phyloP scores from a whole-genome alignment of 2,329 filamentous ascomycete species.

The Diplodia mutila region DNA sequence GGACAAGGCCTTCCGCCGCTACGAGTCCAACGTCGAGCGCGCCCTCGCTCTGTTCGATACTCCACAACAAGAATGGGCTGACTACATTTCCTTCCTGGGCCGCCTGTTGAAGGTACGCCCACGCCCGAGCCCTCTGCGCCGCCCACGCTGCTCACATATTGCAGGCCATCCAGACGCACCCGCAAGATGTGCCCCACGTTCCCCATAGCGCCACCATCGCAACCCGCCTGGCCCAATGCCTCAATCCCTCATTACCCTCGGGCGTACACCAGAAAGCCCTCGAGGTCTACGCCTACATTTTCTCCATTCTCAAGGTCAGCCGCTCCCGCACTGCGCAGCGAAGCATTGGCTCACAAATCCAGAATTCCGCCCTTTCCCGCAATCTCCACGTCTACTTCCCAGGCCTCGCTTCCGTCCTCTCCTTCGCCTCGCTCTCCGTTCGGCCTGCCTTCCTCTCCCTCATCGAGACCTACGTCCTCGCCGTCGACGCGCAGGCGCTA shows the following conservation, averaged over 20 bases:
- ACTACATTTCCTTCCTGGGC: constrained; percentile 97
- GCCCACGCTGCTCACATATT: constrained; percentile 18
- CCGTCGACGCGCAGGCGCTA: constrained; percentile 70
- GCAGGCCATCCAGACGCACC: constrained; percentile 86
- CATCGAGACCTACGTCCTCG: constrained; percentile 78
- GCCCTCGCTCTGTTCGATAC: constrained; percentile 90
- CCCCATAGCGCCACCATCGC: constrained; percentile 83
- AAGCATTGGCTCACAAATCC: constrained; percentile 35
- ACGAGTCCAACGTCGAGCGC: constrained; percentile 85
- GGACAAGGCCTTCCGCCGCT: constrained; percentile 77
- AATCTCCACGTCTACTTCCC: constrained; percentile 89
- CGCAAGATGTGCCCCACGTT: constrained; percentile 70
- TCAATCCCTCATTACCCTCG: constrained; percentile 90
- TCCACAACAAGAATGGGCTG: constrained; percentile 95
- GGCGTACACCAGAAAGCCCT: constrained; percentile 97
- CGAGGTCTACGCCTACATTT: constrained; percentile 90
- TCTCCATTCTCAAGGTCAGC: constrained; percentile 70
- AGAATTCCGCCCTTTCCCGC: constrained; percentile 71
- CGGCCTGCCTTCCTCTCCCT: constrained; percentile 83
- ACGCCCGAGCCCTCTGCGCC: background rate
- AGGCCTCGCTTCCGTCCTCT: constrained; percentile 83
- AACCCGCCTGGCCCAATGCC: constrained; percentile 90
- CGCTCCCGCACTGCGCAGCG: constrained; percentile 62
- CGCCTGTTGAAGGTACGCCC: constrained; percentile 77
- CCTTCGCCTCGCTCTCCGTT: constrained; percentile 91